phyloP scores from a whole-genome alignment of 2,329 filamentous ascomycete species.

The Colletotrichum sp. region DNA sequence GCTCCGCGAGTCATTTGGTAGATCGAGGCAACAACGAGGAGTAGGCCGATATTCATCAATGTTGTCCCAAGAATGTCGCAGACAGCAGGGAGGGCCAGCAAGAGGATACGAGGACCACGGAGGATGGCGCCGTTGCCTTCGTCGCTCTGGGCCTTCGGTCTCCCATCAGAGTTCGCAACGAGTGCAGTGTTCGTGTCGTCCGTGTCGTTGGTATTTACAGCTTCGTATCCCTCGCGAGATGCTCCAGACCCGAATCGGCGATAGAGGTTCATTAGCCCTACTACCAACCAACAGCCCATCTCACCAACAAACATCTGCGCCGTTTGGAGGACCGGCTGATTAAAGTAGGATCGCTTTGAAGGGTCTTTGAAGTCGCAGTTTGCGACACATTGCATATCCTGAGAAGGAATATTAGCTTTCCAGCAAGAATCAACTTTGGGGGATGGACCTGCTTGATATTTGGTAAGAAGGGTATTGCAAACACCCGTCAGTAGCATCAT shows the following conservation, averaged over 20 bases:
- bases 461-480: conserved; percentile 96
- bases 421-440: background rate
- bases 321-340: conserved; percentile 95
- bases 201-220: conserved; percentile 56
- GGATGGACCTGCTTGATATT: conserved; percentile 77
- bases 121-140: conserved; percentile 64
- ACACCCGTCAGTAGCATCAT: conserved; percentile 98
- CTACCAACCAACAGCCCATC: conserved; percentile 93
- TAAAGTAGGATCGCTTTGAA: conserved; percentile 74
- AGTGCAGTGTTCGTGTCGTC: conserved; percentile 49
- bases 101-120: conserved; percentile 70
- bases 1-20: conserved; percentile 99
- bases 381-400: conserved; percentile 97
- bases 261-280: conserved; percentile 73
- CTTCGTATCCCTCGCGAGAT: conserved; percentile 66
- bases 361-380: conserved; percentile 79
- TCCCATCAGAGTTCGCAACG: conserved; percentile 43
- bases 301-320: conserved; percentile 98
- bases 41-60: conserved; percentile 92
- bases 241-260: conserved; percentile 55
- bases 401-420: background rate
- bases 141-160: conserved; percentile 53
- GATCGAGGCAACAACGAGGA: conserved; percentile 94
- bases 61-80: conserved; percentile 96
- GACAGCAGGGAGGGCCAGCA: conserved; percentile 85